A percentile compares a stretch with the other conserved stretches of the same genome.
Evolutionary conservation across 345 rosid species (phyloP).

Genomic region (Gynandropsis gynandra): DNA sequence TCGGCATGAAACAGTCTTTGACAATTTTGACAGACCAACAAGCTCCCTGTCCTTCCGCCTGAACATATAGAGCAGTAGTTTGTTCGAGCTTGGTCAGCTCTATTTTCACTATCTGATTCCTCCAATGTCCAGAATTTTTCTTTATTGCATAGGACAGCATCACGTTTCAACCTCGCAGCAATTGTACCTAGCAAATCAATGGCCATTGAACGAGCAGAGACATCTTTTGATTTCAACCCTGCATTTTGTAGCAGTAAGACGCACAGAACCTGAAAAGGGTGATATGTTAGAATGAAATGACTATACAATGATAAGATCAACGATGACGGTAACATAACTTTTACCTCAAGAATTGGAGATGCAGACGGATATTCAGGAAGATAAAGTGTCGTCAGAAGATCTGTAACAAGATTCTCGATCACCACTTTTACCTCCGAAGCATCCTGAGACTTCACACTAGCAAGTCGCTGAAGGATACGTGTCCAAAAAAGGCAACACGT

Average conservation of each 20-base stretch:
- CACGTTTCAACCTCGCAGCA: constrained; percentile 87
- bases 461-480: constrained; percentile 84
- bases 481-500: constrained; percentile 97
- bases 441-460: constrained; percentile 83
- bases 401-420: constrained; percentile 89
- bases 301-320: constrained; percentile 10
- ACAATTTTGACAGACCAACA: constrained; percentile 75
- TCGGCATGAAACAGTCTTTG: constrained; percentile 74
- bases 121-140: constrained; percentile 57
- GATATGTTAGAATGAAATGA: constrained; percentile 23
- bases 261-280: constrained; percentile 78
- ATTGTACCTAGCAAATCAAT: constrained; percentile 90
- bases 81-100: constrained; percentile 32
- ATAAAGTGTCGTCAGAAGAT: constrained; percentile 81
- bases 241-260: constrained; percentile 94
- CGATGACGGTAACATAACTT: constrained; percentile 14
- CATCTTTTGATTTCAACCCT: constrained; percentile 90
- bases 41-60: constrained; percentile 51
- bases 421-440: constrained; percentile 83
- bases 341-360: constrained; percentile 90
- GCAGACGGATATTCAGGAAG: constrained; percentile 96
- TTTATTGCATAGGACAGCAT: constrained; percentile 51
- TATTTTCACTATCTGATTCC: constrained; percentile 43
- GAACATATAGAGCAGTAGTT: constrained; percentile 72
- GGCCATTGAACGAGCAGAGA: constrained; percentile 84